Evolutionary conservation across 169 alveolate genomes (phyloP).

Genomic region (Babesia bovis): DNA sequence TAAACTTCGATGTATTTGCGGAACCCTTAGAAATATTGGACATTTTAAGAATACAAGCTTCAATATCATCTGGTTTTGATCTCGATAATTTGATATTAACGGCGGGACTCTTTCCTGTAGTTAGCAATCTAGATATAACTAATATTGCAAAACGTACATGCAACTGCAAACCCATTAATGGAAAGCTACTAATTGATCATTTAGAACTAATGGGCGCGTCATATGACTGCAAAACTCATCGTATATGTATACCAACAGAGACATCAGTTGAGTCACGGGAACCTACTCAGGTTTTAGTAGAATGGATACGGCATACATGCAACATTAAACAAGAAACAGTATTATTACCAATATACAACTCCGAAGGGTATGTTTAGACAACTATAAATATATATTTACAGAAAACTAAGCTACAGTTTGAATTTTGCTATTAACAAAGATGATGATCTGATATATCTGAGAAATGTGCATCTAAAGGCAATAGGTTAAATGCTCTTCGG

Average conservation of each 20-base stretch:
- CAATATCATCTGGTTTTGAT: conserved; percentile 11
- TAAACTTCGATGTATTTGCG: conserved; percentile 3
- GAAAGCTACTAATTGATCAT: not conserved
- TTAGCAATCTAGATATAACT: not conserved
- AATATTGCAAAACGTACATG: not conserved
- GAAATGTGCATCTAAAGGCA: conserved; percentile 12
- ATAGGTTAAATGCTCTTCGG: not conserved
- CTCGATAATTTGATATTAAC: conserved; percentile 6
- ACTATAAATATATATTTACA: not conserved
- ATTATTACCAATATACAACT: conserved; percentile 1
- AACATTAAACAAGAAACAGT: not conserved
- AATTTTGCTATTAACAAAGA: not conserved
- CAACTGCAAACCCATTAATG: not conserved
- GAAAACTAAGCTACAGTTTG: conserved; percentile 1
- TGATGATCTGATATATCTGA: conserved; percentile 7
- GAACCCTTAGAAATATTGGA: conserved; percentile 16
- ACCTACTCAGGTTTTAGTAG: not conserved
- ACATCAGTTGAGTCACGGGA: not conserved
- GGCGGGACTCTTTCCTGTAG: not conserved
- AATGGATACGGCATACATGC: conserved; percentile 1
- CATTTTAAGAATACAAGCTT: not conserved
- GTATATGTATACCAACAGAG: not conserved
- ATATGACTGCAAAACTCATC: not conserved
- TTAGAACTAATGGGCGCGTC: conserved; percentile 19
- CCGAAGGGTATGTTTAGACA: conserved; percentile 1